These are phyloP conservation scores for Rosa multiflora DNA, from an alignment of 306 rosid genomes.

Conservation along the genomic window DNA sequence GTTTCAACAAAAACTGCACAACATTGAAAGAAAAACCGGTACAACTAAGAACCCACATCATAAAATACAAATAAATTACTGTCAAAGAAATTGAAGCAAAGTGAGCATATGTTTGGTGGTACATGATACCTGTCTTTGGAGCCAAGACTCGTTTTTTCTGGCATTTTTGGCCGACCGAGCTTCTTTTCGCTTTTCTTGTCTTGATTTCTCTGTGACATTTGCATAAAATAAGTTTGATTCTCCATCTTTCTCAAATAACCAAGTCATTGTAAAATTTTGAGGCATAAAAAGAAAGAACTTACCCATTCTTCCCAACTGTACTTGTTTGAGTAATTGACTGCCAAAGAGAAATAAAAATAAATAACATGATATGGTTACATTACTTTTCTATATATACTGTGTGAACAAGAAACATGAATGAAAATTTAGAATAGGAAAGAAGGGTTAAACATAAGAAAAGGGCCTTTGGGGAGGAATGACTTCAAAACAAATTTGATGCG, in stretches of 20 bases:
- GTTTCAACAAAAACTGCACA: neutral
- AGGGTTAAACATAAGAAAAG: no score
- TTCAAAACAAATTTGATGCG: neutral
- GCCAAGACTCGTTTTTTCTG: constrained; percentile 51
- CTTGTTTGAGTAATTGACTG: no score
- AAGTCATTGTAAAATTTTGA: neutral
- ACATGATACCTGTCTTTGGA: constrained; percentile 49
- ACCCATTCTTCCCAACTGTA: neutral
- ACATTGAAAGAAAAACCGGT: neutral
- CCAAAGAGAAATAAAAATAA: no score
- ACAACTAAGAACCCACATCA: neutral
- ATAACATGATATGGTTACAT: no score
- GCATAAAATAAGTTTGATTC: neutral
- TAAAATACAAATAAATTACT: neutral
- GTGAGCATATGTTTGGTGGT: neutral
- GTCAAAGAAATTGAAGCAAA: neutral
- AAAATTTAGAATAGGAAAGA: no score
- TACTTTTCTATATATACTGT: no score
- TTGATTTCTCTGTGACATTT: constrained; percentile 42
- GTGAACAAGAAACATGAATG: no score
- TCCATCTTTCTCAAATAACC: neutral
- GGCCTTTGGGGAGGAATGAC: neutral
- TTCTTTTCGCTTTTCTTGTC: constrained; percentile 65
- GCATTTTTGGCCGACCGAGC: constrained; percentile 58
- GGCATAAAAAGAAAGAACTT: neutral